Evolutionary conservation across 352 stramenopile genomes (phyloP), one percentile per base, ranked within the genome.

Genomic region (Phytophthora quininea): DNA sequence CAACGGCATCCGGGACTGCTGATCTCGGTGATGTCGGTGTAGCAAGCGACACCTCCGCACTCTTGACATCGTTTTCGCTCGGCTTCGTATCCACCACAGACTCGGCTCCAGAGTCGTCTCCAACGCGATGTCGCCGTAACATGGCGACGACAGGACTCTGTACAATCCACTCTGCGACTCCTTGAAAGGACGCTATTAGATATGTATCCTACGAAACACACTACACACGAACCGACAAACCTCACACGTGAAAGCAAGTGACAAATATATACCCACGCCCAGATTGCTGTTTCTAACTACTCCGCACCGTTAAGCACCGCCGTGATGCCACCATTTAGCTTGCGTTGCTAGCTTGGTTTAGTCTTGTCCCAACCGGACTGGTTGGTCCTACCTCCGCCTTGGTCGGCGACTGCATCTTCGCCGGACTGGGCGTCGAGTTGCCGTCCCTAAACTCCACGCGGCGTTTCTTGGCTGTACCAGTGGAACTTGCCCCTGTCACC

Each of bases 51-150:
- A 81, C 51, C 62, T 81, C 73, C 2, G 67, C 67, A 42, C 68
- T 74, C 53, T 74, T 76, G 14, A 47, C 42, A 15, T 71, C 64
- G 30, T 54, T 64, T 31, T 38, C 48, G 12, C 65, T 57, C 27
- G 11, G 43, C 62, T 80, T 77, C 24, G 19, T 32, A 11, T 64
- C 51, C 6, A 50, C 31, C 27, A 73, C 56, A 31, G 62, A 33
- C 11, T 67, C 67, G 45, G 46, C 58, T 1, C 53, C 49, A 29
- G 51, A 68, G 4, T 71, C 56, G 30, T 69, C 52, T 33, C 49
- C 62, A 57, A 76, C 70, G 45, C 56, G 64, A 71, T 79, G 73
- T 3, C 79, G 71, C 54, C 71, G 74, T 55, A 87, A 42, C 67
- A 75, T 84, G 7, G 0, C 10, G 35, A 24, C 31, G n/a, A 43